Percentiles rank a stretch among this genome's conserved stretches.
Evolutionary conservation across 805 yeast genomes (phyloP).

Genomic region (Vanderwaltozyma polyspora): DNA sequence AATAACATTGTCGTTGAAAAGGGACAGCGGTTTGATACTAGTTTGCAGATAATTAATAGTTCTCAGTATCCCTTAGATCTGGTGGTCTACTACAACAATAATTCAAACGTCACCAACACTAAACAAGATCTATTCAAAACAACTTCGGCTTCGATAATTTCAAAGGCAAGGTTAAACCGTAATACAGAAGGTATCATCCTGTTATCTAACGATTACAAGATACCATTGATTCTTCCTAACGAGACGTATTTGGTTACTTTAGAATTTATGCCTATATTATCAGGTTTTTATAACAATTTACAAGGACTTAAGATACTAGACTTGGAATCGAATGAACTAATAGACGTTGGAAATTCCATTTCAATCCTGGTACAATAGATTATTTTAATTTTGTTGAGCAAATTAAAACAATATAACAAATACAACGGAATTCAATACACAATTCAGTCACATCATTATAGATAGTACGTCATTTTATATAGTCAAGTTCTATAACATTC

Average conservation of each 20-base stretch:
- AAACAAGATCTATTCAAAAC: conserved; percentile 5
- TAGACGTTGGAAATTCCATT: conserved; percentile 22
- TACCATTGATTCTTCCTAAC: conserved; percentile 20
- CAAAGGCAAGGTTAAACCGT: neutral
- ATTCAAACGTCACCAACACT: neutral
- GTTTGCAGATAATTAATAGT: conserved; percentile 21
- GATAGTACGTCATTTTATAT: no score
- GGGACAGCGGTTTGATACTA: conserved; percentile 18
- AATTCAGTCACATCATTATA: no score
- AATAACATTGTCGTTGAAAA: conserved; percentile 10
- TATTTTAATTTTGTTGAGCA: no score
- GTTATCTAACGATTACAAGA: conserved; percentile 24
- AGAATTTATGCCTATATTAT: conserved; percentile 20
- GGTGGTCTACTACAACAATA: conserved; percentile 22
- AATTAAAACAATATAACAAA: no score
- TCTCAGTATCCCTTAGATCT: conserved; percentile 17
- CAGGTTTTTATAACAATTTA: conserved; percentile 23
- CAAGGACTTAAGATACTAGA: conserved; percentile 26
- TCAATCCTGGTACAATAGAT: conserved; percentile 17
- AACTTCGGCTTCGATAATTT: neutral
- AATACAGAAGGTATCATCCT: conserved; percentile 23
- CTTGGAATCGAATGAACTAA: conserved; percentile 18
- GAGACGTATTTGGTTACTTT: conserved; percentile 21
- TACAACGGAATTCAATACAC: no score
- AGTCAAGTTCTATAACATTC: no score